phyloP scores from a whole-genome alignment of 73 alveolate species.

The Paramecium tetraurelia region DNA sequence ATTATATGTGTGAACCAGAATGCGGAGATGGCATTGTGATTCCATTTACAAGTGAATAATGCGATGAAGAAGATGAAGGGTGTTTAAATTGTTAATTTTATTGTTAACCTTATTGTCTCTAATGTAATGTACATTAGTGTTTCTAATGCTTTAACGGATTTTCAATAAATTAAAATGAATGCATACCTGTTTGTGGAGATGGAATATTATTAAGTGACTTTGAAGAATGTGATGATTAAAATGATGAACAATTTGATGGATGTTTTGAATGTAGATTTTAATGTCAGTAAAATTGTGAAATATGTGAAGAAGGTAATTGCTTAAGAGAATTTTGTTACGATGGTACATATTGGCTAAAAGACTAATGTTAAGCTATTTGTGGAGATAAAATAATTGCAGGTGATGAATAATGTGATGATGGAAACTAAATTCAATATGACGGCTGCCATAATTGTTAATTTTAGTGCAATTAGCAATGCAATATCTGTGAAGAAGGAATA shows the following conservation, averaged over 20 bases:
- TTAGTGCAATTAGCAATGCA: background rate
- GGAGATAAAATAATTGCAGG: constrained; percentile 1
- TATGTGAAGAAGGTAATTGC: background rate
- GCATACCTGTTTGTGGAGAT: constrained; percentile 63
- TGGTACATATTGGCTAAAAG: background rate
- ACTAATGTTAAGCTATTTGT: background rate
- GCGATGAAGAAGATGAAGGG: background rate
- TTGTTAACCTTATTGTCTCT: background rate
- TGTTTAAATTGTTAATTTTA: background rate
- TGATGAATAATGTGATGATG: constrained; percentile 49
- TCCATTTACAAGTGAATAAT: background rate
- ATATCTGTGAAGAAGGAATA: background rate
- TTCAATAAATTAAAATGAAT: background rate
- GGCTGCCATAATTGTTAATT: background rate
- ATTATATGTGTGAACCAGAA: background rate
- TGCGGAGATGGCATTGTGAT: background rate
- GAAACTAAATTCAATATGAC: background rate
- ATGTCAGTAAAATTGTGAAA: background rate
- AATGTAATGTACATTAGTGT: constrained; percentile 9
- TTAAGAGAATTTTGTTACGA: background rate
- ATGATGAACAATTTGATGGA: background rate
- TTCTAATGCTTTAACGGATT: background rate
- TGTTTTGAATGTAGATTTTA: background rate
- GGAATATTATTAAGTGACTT: background rate
- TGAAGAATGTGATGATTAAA: background rate